Percentiles rank a stretch among this genome's conserved stretches.
These are phyloP conservation scores for Podaxis rugospora DNA, from an alignment of 768 basidiomycete genomes.

Conservation along the genomic window DNA sequence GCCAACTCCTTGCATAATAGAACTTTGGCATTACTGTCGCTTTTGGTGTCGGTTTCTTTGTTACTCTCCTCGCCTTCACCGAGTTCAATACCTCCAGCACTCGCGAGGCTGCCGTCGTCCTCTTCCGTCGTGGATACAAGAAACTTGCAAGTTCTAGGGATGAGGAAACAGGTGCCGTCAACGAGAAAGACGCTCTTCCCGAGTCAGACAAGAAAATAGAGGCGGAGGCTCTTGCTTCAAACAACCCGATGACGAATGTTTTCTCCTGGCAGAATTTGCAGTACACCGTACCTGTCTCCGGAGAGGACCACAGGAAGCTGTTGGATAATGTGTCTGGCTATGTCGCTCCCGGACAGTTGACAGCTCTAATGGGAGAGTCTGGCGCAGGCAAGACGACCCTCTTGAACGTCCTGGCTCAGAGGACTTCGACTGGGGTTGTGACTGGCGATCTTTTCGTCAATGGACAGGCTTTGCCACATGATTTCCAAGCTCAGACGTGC, in stretches of 20 bases:
- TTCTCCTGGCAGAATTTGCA: constrained; percentile 80
- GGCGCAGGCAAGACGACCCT: constrained; percentile 55
- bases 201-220: constrained; percentile 21
- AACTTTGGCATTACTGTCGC: constrained; percentile 66
- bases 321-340: constrained; percentile 75
- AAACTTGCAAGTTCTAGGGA: constrained; percentile 1
- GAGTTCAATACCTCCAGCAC: constrained; percentile 43
- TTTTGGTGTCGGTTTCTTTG: constrained; percentile 58
- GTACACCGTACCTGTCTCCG: constrained; percentile 61
- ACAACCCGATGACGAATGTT: constrained; percentile 40
- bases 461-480: constrained; percentile 44
- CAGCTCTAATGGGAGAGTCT: constrained; percentile 69
- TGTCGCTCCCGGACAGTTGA: constrained; percentile 78
- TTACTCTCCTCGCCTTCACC: constrained; percentile 50
- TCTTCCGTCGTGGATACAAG: constrained; percentile 61
- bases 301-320: constrained; percentile 41
- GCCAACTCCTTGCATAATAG: constrained; percentile 23
- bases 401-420: constrained; percentile 53
- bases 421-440: constrained; percentile 43
- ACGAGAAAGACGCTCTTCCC: constrained; percentile 21
- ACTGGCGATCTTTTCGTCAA: constrained; percentile 53
- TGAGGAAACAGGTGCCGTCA: constrained; percentile 15
- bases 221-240: constrained; percentile 19
- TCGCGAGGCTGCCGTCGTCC: constrained; percentile 34
- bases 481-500: constrained; percentile 62